Percentiles rank a stretch among this genome's conserved stretches.
Conservation (phyloP, 331 rosid species). For the Prunus yedoensis region DNA sequence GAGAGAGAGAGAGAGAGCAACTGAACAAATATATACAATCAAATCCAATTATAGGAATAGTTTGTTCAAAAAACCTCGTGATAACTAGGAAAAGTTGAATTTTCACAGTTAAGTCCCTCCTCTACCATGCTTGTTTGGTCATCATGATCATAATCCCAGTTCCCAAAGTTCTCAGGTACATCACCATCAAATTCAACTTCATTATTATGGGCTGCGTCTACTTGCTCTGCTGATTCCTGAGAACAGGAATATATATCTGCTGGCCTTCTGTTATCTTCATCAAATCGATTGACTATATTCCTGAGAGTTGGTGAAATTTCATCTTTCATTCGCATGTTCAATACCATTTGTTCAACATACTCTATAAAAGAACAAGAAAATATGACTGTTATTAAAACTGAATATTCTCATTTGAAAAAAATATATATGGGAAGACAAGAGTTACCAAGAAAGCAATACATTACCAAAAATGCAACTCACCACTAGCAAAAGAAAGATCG, state of each 20-base stretch:
- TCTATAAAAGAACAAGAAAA: conserved; percentile 41
- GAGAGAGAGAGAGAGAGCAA: no score
- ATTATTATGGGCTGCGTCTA: conserved; percentile 33
- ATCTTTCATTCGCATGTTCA: conserved; percentile 59
- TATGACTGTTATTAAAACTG: background rate
- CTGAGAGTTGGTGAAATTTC: conserved; percentile 89
- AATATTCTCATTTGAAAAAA: conserved; percentile 25
- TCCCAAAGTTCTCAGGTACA: conserved; percentile 39
- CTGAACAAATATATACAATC: conserved; percentile 2
- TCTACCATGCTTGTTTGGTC: conserved; percentile 54
- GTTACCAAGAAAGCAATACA: conserved; percentile 20
- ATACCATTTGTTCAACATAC: conserved; percentile 71
- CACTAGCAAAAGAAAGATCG: conserved; percentile 87
- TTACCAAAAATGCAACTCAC: conserved; percentile 42
- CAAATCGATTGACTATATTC: conserved; percentile 65
- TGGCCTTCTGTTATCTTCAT: conserved; percentile 80
- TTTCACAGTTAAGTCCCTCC: conserved; percentile 49
- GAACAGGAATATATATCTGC: conserved; percentile 38
- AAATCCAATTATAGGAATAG: conserved; percentile 6
- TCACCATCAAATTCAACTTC: conserved; percentile 55
- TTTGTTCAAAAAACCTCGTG: conserved; percentile 52
- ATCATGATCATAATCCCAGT: conserved; percentile 61
- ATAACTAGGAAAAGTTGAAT: conserved; percentile 57
- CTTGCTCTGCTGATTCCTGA: conserved; percentile 43
- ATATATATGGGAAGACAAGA: background rate